phyloP scores from a whole-genome alignment of 495 filamentous ascomycete genomes.

The Xeromyces bisporus region DNA sequence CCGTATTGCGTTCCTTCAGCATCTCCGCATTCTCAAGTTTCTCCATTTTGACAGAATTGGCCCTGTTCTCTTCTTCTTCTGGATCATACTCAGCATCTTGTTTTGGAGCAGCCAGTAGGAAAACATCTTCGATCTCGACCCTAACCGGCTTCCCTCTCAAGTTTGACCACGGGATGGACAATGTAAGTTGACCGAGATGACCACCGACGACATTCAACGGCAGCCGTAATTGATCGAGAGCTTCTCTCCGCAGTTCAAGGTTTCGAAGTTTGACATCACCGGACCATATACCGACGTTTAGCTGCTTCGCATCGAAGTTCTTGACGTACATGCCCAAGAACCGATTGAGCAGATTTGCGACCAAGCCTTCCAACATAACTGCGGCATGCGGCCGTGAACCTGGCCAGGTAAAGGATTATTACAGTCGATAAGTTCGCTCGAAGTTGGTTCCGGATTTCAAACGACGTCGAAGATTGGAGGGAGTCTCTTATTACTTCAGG shows the following conservation, averaged over 20 bases:
- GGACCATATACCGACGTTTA: slow-evolving; percentile 96
- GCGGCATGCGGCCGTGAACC: slow-evolving; percentile 21
- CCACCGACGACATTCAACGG: slow-evolving; percentile 94
- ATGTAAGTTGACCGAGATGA: slow-evolving; percentile 74
- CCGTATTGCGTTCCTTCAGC: slow-evolving; percentile 74
- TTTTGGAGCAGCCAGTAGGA: slow-evolving; percentile 79
- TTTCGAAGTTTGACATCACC: slow-evolving; percentile 88
- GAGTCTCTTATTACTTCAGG: not conserved
- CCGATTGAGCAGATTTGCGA: slow-evolving; percentile 88
- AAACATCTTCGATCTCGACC: slow-evolving; percentile 93
- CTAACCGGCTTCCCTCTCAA: slow-evolving; percentile 83
- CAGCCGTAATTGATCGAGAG: slow-evolving; percentile 86
- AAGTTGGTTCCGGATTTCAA: too few relatives aligned
- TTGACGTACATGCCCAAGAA: slow-evolving; percentile 99
- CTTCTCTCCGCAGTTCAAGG: slow-evolving; percentile 82
- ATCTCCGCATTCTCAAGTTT: slow-evolving; percentile 91
- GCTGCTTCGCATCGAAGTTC: slow-evolving; percentile 91
- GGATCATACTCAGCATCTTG: slow-evolving; percentile 86
- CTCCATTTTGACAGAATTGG: slow-evolving; percentile 85
- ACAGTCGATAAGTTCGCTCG: slow-evolving; percentile 3
- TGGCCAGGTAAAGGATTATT: slow-evolving; percentile 13
- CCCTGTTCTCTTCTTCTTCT: slow-evolving; percentile 72
- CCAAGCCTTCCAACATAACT: slow-evolving; percentile 49
- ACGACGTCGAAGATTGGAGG: not conserved
- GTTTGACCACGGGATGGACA: slow-evolving; percentile 94